phyloP scores from a whole-genome alignment of 2,329 filamentous ascomycete genomes.

The Colletotrichum sp. region DNA sequence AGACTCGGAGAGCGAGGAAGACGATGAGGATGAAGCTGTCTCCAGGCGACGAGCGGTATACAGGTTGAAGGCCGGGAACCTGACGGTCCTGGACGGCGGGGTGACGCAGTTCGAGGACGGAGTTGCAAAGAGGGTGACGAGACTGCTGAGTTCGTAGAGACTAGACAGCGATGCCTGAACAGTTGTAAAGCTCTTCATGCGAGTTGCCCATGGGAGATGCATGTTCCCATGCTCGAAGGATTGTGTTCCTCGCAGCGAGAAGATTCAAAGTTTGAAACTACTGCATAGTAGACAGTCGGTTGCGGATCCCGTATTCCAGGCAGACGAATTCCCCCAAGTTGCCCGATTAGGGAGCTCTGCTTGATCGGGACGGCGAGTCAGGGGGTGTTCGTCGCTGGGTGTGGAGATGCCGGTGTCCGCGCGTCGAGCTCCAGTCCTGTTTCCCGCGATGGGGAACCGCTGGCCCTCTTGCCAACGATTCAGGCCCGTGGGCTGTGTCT shows the following conservation, averaged over 20 bases:
- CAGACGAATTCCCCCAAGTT: background rate
- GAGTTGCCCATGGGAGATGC: background rate
- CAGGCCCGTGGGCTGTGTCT: background rate
- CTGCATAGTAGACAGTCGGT: background rate
- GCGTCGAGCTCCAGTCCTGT: background rate
- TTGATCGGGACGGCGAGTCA: background rate
- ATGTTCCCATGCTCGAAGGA: background rate
- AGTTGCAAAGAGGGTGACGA: constrained; percentile 63
- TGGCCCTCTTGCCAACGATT: background rate
- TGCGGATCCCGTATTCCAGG: background rate
- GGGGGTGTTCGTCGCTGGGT: background rate
- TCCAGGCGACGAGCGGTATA: constrained; percentile 61
- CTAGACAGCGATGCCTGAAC: background rate
- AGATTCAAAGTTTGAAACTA: background rate
- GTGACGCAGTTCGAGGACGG: constrained; percentile 70
- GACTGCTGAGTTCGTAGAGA: constrained; percentile 33
- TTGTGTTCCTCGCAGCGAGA: background rate
- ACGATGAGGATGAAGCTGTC: constrained; percentile 46
- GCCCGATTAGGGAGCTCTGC: background rate
- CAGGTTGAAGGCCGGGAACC: constrained; percentile 60
- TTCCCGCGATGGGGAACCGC: background rate
- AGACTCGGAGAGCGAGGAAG: constrained; percentile 39
- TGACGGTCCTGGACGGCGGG: constrained; percentile 61
- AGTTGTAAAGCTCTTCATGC: background rate
- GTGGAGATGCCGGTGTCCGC: background rate